Evolutionary conservation across 2,329 filamentous ascomycete species (phyloP).

Genomic region (Monilinia laxa): DNA sequence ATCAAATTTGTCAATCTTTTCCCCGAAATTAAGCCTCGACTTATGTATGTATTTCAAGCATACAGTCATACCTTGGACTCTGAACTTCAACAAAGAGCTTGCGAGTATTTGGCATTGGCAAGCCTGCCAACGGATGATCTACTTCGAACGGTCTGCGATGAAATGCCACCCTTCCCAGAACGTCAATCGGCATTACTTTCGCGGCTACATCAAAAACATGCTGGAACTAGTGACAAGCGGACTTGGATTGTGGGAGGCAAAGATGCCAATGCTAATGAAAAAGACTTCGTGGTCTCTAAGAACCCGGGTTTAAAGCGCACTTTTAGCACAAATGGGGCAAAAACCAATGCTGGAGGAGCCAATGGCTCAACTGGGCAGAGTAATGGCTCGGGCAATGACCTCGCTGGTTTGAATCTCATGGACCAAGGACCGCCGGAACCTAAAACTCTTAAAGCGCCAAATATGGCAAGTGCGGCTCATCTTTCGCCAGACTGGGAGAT

Average conservation of each 20-base stretch:
- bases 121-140: constrained; percentile 87
- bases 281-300: constrained; percentile 78
- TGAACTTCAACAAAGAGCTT: constrained; percentile 92
- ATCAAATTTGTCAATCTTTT: constrained; percentile 98
- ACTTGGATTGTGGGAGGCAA: constrained; percentile 99
- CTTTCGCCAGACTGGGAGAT: constrained; percentile 92
- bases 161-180: constrained; percentile 98
- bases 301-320: constrained; percentile 81
- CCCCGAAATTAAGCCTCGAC: constrained; percentile 94
- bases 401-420: constrained; percentile 80
- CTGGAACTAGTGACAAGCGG: constrained; percentile 87
- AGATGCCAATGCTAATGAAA: constrained; percentile 80
- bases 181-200: constrained; percentile 88
- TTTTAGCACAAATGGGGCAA: constrained; percentile 61
- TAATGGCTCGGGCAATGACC: constrained; percentile 53
- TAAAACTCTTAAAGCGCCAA: constrained; percentile 66
- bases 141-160: constrained; percentile 89
- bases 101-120: constrained; percentile 87
- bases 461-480: constrained; percentile 88
- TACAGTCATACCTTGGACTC: constrained; percentile 95
- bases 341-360: constrained; percentile 42
- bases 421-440: constrained; percentile 55
- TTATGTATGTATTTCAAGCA: constrained; percentile 83
- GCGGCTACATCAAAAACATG: constrained; percentile 90
- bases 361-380: constrained; percentile 54